Evolutionary conservation across 768 basidiomycete species (phyloP), one percentile per base, ranked within the genome.

Genomic region (Suillus discolor): DNA sequence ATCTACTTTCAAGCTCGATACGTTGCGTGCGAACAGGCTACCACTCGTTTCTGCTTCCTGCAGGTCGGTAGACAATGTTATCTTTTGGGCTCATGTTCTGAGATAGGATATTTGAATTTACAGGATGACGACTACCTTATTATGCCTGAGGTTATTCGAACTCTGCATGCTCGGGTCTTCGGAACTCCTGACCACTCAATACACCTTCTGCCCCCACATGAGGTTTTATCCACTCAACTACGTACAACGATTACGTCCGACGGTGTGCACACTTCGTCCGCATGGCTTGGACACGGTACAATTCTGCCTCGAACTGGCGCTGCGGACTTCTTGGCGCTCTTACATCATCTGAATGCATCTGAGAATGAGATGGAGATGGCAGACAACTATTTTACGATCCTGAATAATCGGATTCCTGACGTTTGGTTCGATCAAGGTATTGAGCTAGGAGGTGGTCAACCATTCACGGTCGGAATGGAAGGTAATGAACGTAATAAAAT

Each of bases 61-160:
- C 89, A 89, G 78, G 88, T 86, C 62, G 18, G 71, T 66, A 36
- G 41, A 60, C 64, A n/a, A 51, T 39, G 20, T 18, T 13, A 38
- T 41, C 20, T n/a, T 55, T 1, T 38, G 28, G 57, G 44, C 61
- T n/a, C 18, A 20, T 20, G 31, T 55, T 34, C 54, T 55, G 34
- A 55, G n/a, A 36, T 34, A 36, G 36, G 36, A 36, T 20, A 34
- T 34, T 5, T 54, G 53, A 31, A 36, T 49, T 12, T 57, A 13
- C 65, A 90, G 89, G 89, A 91, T 70, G 89, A 91, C 70, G 90
- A 90, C 73, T 90, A 86, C 71, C 77, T 90, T 25, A 72, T 91
- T 57, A 73, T 79, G 38, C 85, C 89, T 9, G 84, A 88, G 67
- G 79, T 88, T 39, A 83, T 90, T 65, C 78, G 78, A 41, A 72